Percentiles rank a stretch among this genome's conserved stretches.
phyloP scores from a whole-genome alignment of 2,329 filamentous ascomycete genomes.

The Fusarium sp. region DNA sequence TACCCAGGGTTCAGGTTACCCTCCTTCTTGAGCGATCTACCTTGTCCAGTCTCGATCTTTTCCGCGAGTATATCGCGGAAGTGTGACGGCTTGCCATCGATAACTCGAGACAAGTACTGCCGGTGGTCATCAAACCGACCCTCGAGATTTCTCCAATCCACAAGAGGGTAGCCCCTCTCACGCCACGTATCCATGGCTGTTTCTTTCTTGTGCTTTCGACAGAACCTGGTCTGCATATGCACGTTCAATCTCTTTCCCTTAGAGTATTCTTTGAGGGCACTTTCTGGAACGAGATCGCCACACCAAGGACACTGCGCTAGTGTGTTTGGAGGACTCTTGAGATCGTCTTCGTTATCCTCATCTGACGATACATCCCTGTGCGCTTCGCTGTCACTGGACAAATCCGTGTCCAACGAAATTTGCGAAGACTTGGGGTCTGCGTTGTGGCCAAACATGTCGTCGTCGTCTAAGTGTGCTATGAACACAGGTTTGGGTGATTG shows the following conservation, averaged over 20 bases:
- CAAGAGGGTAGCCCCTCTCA: slow-evolving; percentile 75
- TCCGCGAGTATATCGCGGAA: slow-evolving; percentile 72
- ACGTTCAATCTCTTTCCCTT: slow-evolving; percentile 67
- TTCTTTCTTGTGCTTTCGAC: slow-evolving; percentile 72
- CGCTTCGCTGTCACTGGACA: slow-evolving; percentile 19
- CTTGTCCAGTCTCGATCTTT: slow-evolving; percentile 70
- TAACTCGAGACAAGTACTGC: slow-evolving; percentile 69
- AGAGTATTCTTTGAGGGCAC: slow-evolving; percentile 68
- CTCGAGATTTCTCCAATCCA: slow-evolving; percentile 78
- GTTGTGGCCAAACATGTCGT: slow-evolving; percentile 3
- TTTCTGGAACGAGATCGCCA: slow-evolving; percentile 69
- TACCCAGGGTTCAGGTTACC: slow-evolving; percentile 81
- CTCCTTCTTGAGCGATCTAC: slow-evolving; percentile 71
- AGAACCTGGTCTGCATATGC: slow-evolving; percentile 74
- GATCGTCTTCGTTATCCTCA: slow-evolving; percentile 6
- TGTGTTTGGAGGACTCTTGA: slow-evolving; percentile 2
- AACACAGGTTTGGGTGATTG: slow-evolving; percentile 19
- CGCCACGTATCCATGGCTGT: slow-evolving; percentile 66
- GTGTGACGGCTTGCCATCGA: slow-evolving; percentile 73
- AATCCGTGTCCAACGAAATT: slow-evolving; percentile 38
- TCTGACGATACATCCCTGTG: slow-evolving; percentile 10
- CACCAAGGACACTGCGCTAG: slow-evolving; percentile 77
- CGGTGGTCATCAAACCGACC: slow-evolving; percentile 72
- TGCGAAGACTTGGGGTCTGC: slow-evolving; percentile 16
- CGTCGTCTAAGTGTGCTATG: slow-evolving; percentile 24